A percentile compares a stretch with the other conserved stretches of the same genome.
These are phyloP conservation scores for Trifolium subterraneum DNA, from an alignment of 306 rosid genomes.

Conservation along the genomic window DNA sequence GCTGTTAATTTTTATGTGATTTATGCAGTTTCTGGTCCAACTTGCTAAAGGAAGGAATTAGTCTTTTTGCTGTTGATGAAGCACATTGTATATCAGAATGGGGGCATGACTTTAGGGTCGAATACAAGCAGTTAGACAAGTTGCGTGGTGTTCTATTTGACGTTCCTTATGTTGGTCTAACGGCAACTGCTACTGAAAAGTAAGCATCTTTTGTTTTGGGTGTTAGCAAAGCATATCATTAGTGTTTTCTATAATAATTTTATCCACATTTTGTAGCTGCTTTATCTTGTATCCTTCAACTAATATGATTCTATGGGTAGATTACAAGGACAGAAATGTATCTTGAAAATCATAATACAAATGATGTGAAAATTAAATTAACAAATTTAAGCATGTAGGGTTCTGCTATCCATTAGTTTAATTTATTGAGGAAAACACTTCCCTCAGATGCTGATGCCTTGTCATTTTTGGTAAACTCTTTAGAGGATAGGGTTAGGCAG, in stretches of 20 bases:
- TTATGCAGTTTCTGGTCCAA: conserved; percentile 89
- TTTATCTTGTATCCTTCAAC: conserved; percentile 15
- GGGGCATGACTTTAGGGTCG: conserved; percentile 96
- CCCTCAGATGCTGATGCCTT: background rate
- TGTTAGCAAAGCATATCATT: conserved; percentile 35
- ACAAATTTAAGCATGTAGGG: background rate
- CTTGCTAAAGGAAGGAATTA: conserved; percentile 74
- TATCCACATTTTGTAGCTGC: conserved; percentile 22
- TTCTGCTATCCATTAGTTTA: background rate
- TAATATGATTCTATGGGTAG: background rate
- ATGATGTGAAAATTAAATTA: background rate
- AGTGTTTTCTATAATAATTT: conserved; percentile 18
- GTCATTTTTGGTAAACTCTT: background rate
- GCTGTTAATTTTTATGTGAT: conserved; percentile 20
- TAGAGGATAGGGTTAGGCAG: background rate
- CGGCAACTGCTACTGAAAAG: conserved; percentile 95
- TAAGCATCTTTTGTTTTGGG: conserved; percentile 48
- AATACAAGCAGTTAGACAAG: conserved; percentile 77
- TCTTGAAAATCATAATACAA: background rate
- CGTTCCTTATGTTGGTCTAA: conserved; percentile 88
- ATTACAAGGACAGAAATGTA: background rate
- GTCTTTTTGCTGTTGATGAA: conserved; percentile 90
- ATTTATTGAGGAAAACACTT: background rate
- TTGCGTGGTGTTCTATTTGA: conserved; percentile 69
- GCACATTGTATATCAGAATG: conserved; percentile 97